Conservation (phyloP, 192 early-diverging fungal species). For the Coemansia asiatica region DNA sequence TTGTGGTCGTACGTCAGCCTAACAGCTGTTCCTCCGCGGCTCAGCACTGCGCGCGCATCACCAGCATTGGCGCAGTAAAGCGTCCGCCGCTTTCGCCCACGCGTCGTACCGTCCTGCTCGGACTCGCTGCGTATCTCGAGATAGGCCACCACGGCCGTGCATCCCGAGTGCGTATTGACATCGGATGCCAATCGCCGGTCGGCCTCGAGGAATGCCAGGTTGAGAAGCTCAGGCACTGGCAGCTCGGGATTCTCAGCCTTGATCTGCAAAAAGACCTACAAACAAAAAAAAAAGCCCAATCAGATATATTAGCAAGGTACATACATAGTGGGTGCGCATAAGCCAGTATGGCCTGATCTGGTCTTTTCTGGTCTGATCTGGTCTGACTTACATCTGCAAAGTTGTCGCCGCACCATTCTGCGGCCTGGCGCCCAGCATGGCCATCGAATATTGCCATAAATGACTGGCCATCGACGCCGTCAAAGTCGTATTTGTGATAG, state of each 20-base stretch:
- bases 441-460: slow-evolving; percentile 98
- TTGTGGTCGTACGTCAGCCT: slow-evolving; percentile 98
- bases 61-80: slow-evolving; percentile 96
- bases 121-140: slow-evolving; percentile 45
- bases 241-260: slow-evolving; percentile 56
- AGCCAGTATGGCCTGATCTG: too few relatives aligned
- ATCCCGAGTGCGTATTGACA: slow-evolving; percentile 82
- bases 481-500: slow-evolving; percentile 79
- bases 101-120: slow-evolving; percentile 7
- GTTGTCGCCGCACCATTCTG: slow-evolving; percentile 92
- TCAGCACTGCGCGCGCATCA: slow-evolving; percentile 93
- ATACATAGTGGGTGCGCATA: too few relatives aligned
- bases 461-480: slow-evolving; percentile 72
- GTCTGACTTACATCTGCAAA: slow-evolving; percentile 68
- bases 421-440: slow-evolving; percentile 92
- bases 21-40: slow-evolving; percentile 77
- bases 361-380: too few relatives aligned
- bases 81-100: slow-evolving; percentile 21
- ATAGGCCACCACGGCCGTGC: slow-evolving; percentile 87
- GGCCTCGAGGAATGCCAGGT: slow-evolving; percentile 77
- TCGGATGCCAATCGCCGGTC: slow-evolving; percentile 79
- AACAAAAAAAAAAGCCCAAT: slow-evolving; percentile 1
- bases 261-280: slow-evolving; percentile 68
- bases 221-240: slow-evolving; percentile 78
- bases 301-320: too few relatives aligned